Percentiles rank a stretch among this genome's conserved stretches.
phyloP scores from a whole-genome alignment of 148 eudicot species.

The Vaccinium corymbosum region DNA sequence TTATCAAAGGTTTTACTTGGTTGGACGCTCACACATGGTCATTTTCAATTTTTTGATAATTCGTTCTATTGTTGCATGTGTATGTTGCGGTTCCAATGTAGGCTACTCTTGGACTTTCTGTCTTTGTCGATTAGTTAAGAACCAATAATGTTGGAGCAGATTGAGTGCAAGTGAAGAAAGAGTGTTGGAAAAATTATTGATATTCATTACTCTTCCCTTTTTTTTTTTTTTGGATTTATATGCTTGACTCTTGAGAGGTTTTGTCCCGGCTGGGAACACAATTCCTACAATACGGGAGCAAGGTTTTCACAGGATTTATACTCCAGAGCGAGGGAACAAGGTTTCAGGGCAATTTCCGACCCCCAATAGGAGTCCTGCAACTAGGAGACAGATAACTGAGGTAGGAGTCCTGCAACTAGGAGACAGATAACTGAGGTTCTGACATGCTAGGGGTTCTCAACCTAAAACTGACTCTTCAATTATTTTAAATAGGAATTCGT shows the following conservation, averaged over 20 bases:
- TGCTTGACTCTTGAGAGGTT: neutral
- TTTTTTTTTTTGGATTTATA: neutral
- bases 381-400: neutral
- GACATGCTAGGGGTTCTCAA: neutral
- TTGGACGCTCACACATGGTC: too few relatives aligned
- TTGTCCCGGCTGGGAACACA: neutral
- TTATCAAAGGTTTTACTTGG: too few relatives aligned
- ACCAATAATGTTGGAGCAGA: neutral
- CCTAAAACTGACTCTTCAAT: neutral
- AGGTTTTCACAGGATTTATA: neutral
- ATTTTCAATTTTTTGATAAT: too few relatives aligned
- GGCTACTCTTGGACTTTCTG: neutral
- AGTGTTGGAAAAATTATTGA: neutral
- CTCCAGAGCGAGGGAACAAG: neutral
- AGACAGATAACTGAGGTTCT: neutral
- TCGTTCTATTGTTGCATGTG: too few relatives aligned
- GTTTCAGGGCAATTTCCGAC: neutral
- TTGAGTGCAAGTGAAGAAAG: neutral
- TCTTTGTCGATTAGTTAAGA: neutral
- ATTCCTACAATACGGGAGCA: neutral
- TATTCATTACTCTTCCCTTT: neutral
- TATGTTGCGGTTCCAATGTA: too few relatives aligned
- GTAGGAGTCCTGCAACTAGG: neutral
- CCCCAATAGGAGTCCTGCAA: neutral
- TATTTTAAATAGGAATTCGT: neutral